Evolutionary conservation across 768 basidiomycete genomes (phyloP).

Genomic region (Suillus subalutaceus): DNA sequence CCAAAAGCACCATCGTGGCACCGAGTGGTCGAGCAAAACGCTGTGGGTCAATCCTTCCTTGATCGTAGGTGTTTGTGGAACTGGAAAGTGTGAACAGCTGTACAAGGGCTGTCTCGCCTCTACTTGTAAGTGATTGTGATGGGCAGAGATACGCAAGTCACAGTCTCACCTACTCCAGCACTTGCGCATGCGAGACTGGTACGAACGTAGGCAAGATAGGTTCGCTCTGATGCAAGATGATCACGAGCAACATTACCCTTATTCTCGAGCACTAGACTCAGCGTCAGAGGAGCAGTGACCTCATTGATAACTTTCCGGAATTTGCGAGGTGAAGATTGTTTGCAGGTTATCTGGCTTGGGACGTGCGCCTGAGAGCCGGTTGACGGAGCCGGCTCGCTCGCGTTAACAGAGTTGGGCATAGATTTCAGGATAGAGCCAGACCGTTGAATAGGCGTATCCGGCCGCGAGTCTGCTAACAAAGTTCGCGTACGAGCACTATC

Average conservation of each 20-base stretch:
- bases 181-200: constrained; percentile 63
- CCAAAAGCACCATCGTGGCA: constrained; percentile 48
- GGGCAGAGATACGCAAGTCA: not conserved
- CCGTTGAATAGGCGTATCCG: not conserved
- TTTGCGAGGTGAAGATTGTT: not conserved
- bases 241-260: constrained; percentile 66
- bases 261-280: constrained; percentile 51
- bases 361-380: not conserved
- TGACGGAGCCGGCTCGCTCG: not conserved
- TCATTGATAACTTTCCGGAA: constrained; percentile 8
- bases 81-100: constrained; percentile 52
- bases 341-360: not conserved
- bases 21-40: constrained; percentile 54
- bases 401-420: not conserved
- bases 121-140: constrained; percentile 2
- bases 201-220: constrained; percentile 64
- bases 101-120: constrained; percentile 47
- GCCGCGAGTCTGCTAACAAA: not conserved
- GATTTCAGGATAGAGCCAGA: not conserved
- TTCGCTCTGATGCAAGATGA: constrained; percentile 65
- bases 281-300: constrained; percentile 15
- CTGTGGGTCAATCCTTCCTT: constrained; percentile 15
- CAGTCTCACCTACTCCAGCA: constrained; percentile 56
- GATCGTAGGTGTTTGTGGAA: constrained; percentile 15
- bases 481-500: not conserved